Evolutionary conservation across 2,329 filamentous ascomycete genomes (phyloP).

Genomic region (Colletotrichum costaricense): DNA sequence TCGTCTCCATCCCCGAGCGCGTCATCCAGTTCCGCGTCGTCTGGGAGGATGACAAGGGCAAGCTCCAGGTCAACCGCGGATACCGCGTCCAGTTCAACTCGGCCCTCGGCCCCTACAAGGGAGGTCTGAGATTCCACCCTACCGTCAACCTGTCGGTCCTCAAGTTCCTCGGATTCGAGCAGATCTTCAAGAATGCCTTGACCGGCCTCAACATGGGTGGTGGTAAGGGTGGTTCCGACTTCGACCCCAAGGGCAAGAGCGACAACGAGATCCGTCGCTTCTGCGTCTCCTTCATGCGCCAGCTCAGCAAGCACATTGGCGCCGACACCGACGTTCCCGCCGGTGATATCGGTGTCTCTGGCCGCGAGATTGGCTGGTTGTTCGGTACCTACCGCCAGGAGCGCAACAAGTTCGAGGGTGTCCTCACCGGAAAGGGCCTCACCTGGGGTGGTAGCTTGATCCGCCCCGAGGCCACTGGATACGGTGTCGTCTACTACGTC

Average conservation of each 20-base stretch:
- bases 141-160: constrained; percentile 79
- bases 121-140: constrained; percentile 94
- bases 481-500: constrained; percentile 96
- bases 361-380: constrained; percentile 92
- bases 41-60: constrained; percentile 94
- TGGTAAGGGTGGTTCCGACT: constrained; percentile 97
- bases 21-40: constrained; percentile 96
- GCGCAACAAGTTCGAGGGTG: constrained; percentile 93
- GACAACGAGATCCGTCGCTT: constrained; percentile 98
- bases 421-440: constrained; percentile 94
- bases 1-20: constrained; percentile 92
- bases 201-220: constrained; percentile 96
- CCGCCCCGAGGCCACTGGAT: constrained; percentile 96
- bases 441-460: constrained; percentile 95
- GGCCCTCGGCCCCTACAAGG: constrained; percentile 97
- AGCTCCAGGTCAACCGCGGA: constrained; percentile 93
- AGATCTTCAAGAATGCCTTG: constrained; percentile 99
- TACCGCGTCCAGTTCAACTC: constrained; percentile 99
- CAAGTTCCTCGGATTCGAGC: constrained; percentile 99
- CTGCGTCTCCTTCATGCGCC: constrained; percentile 95
- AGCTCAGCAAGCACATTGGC: constrained; percentile 95
- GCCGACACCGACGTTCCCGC: constrained; percentile 96
- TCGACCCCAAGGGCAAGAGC: constrained; percentile 98
- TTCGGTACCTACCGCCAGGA: constrained; percentile 94
- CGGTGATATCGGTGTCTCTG: constrained; percentile 94